Evolutionary conservation across 331 rosid species (phyloP).

Genomic region (Erythrophleum ivorense): DNA sequence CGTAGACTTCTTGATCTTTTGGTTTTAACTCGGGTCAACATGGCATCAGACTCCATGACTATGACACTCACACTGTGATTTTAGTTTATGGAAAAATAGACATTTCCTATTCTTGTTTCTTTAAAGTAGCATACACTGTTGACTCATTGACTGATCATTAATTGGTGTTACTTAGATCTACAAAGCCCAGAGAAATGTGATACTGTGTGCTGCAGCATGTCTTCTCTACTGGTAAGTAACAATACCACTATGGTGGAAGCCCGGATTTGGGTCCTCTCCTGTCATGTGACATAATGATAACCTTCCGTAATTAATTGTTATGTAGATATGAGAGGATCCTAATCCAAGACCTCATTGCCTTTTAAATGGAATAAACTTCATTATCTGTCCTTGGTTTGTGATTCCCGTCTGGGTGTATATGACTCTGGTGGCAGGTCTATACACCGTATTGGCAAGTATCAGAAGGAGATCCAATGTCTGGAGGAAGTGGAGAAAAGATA

Average conservation of each 20-base stretch:
- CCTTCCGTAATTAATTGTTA: not conserved
- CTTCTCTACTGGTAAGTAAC: constrained; percentile 70
- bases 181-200: constrained; percentile 76
- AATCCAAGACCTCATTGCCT: not conserved
- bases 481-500: constrained; percentile 72
- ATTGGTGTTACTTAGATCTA: constrained; percentile 52
- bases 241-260: not conserved
- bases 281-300: not conserved
- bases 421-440: constrained; percentile 58
- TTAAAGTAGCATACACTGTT: not conserved
- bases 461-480: constrained; percentile 61
- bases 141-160: not conserved
- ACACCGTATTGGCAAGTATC: constrained; percentile 57
- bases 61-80: not conserved
- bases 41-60: not conserved
- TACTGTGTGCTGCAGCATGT: constrained; percentile 64
- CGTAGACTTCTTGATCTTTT: not conserved
- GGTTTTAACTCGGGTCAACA: not conserved
- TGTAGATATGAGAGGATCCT: not conserved
- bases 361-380: not conserved
- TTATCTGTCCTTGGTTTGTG: not conserved
- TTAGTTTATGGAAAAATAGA: not conserved
- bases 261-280: not conserved
- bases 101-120: not conserved
- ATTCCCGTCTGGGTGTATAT: not conserved